Evolutionary conservation across 805 yeast genomes (phyloP).

Genomic region (Saccharomycopsis capsularis): DNA sequence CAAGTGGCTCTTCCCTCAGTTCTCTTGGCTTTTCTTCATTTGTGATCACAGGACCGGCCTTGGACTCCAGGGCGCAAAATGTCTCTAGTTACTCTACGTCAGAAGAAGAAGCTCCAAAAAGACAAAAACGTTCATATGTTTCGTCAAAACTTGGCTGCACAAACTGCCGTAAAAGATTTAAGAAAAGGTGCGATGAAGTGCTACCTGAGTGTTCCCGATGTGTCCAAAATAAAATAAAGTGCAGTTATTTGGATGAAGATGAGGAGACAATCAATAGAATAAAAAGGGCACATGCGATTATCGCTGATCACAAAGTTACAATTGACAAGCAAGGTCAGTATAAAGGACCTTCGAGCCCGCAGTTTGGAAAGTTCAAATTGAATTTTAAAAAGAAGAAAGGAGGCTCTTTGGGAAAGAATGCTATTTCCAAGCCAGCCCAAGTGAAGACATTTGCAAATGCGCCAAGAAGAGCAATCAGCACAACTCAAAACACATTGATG

Average conservation of each 20-base stretch:
- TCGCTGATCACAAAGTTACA: not conserved
- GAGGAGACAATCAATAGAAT: not conserved
- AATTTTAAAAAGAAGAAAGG: not conserved
- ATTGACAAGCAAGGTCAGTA: not conserved
- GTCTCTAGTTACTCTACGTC: no score
- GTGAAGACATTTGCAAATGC: not conserved
- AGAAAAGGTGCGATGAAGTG: conserved; percentile 1
- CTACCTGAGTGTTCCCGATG: conserved; percentile 2
- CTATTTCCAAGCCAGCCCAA: not conserved
- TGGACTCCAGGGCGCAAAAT: no score
- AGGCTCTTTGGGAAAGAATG: no score
- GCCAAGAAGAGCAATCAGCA: not conserved
- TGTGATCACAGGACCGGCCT: no score
- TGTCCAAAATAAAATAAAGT: conserved; percentile 1
- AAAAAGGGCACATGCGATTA: conserved; percentile 1
- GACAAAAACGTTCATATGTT: not conserved
- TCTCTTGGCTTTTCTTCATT: no score
- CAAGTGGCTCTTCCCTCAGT: no score
- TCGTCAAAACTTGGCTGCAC: conserved; percentile 1
- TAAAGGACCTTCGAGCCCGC: not conserved
- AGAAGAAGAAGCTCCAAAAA: not conserved
- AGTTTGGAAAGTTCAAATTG: conserved; percentile 2
- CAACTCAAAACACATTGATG: no score
- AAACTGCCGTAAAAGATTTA: conserved; percentile 2
- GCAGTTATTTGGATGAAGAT: conserved; percentile 4